Base-by-base conservation (phyloP, 164 flowering plant species). In the Magnolia sinica region DNA sequence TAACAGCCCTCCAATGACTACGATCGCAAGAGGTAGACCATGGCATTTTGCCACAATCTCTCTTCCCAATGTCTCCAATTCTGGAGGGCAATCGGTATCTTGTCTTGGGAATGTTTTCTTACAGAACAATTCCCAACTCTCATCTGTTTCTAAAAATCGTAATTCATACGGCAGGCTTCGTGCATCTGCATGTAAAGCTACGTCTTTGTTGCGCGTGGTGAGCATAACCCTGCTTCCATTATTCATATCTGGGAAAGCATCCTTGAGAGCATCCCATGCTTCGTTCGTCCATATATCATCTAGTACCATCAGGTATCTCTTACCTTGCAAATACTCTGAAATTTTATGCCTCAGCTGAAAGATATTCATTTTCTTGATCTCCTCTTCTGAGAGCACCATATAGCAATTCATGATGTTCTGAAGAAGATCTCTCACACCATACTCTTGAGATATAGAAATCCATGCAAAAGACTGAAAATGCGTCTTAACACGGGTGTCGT, bases 211-310 rank as follows among this genome's bases (percentile, higher is more conserved):
- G 70, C 89, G 79, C 1, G 89, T 86, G 4, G 88, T 87, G 22
- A 89, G 77, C 66, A 89, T 81, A 24, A 85, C 50, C 45, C 85
- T 71, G 55, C 87, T 84, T 20, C 87, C 87, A 49, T 22, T 68
- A 23, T 70, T 79, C 24, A 82, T 84, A 74, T 75, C 81, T 0
- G 90, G 89, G 67, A 89, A 68, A 4, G 85, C 88, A 16, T 73
- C 80, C 13, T 58, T 70, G 50, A 89, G 73, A 49, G 69, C 72
- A 22, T 10, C 23, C 92, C 92, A 89, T 85, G 85, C 82, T 5
- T 67, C 23, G n/a, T 65, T 27, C 18, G 84, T 78, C 90, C 90
- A 86, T 22, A 86, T 87, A 73, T 89, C 89, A 69, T 89, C 92
- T 79, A 86, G 70, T 31, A 86, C 90, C 66, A 89, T 70, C 76